These are phyloP conservation scores for Huiozyma naganishii DNA, from an alignment of 805 yeast genomes.

Conservation along the genomic window DNA sequence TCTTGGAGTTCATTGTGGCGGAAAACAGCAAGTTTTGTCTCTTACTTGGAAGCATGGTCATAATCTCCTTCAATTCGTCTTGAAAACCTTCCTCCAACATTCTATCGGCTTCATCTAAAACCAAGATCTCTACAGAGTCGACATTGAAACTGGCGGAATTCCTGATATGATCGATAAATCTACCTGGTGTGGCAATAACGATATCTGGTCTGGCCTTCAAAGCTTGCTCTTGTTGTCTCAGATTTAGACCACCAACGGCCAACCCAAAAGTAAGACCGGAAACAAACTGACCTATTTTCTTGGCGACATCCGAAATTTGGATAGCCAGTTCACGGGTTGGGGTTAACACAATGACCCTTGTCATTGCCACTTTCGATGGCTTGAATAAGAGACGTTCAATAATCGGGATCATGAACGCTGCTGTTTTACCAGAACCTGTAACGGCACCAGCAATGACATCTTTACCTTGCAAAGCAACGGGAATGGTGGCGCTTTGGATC, in stretches of 20 bases:
- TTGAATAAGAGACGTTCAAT: slow-evolving; percentile 85
- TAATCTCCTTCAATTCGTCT: slow-evolving; percentile 82
- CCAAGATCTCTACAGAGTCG: slow-evolving; percentile 83
- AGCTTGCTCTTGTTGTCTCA: slow-evolving; percentile 92
- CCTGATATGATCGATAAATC: slow-evolving; percentile 92
- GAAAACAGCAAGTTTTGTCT: slow-evolving; percentile 92
- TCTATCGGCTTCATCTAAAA: slow-evolving; percentile 96
- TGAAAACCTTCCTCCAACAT: slow-evolving; percentile 99
- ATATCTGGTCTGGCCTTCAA: slow-evolving; percentile 88
- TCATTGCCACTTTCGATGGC: slow-evolving; percentile 75
- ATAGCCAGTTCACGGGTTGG: slow-evolving; percentile 98
- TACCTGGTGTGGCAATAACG: slow-evolving; percentile 97
- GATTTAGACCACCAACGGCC: slow-evolving; percentile 96
- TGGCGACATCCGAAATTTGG: slow-evolving; percentile 91
- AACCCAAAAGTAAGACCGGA: slow-evolving; percentile 74
- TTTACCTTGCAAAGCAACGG: slow-evolving; percentile 85
- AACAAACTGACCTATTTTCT: slow-evolving; percentile 68
- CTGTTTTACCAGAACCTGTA: slow-evolving; percentile 99
- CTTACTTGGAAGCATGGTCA: slow-evolving; percentile 75
- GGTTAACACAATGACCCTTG: slow-evolving; percentile 81
- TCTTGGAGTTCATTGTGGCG: slow-evolving; percentile 95
- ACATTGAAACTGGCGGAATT: slow-evolving; percentile 89
- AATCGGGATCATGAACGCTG: slow-evolving; percentile 94
- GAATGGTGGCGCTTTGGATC: slow-evolving; percentile 87
- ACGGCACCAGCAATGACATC: slow-evolving; percentile 99